Base-by-base conservation (phyloP, 257 asterid species). In the Capsicum pubescens region DNA sequence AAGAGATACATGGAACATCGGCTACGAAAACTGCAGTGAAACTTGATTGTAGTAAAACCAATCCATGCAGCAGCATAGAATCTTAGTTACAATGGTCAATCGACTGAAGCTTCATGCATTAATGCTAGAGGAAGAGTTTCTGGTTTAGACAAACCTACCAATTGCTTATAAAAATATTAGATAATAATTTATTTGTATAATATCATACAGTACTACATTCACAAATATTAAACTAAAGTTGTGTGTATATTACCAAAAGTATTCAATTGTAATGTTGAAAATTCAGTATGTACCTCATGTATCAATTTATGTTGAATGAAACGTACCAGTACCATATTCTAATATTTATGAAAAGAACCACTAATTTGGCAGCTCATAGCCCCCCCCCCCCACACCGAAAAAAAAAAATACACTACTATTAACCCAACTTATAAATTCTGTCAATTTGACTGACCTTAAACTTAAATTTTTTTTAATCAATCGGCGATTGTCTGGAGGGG, bases 1-100 rank as follows among this genome's bases (percentile, higher is more conserved):
- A 39, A 3, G 81, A 70, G 71, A 83, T 83, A 9, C 81, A 56
- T 14, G 85, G 85, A 2, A 54, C 85, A 74, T 70, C 85, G 1
- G 82, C 82, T 9, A 57, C 72, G 9, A 7, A 69, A 44, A 10
- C 71, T 15, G 85, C 74, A 21, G 61, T 83, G 60, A 76, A 57
- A 15, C 39, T 83, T 7, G 50, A 70, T 14, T 83, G 85, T 15
- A 83, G 82, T 19, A 42, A 6, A 21, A 21, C 26, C 9, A 58
- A 60, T 12, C 82, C 85, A 35, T 83, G 85, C 17, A 52, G 12
- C 0, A 82, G 74, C n/a, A 55, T 83, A 56, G 10, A 56, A 70
- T 13, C 72, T 83, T 12, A 70, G 35, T 46, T 83, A 71, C 10
- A 48, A 72, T 1, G 71, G 26, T 35, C 54, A 17, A 15, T 8